Conservation (phyloP, 169 alveolate species). For the Neospora caninum region DNA sequence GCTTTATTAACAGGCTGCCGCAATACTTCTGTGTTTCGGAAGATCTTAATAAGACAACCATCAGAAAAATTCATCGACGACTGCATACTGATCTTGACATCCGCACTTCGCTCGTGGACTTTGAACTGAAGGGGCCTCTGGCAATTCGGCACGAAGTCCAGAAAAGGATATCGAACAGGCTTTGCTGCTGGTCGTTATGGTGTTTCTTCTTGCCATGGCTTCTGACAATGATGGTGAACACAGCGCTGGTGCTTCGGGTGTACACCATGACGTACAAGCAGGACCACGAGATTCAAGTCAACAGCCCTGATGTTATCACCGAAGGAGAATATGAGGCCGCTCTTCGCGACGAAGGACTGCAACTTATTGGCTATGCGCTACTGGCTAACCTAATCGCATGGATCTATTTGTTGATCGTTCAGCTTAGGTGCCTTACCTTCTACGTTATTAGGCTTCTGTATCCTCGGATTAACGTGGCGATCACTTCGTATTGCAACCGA, state of each 20-base stretch:
- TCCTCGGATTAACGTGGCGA: conserved; percentile 6
- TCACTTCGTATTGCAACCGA: conserved; percentile 22
- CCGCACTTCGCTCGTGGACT: conserved; percentile 24
- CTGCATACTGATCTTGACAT: conserved; percentile 21
- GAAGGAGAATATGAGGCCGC: neutral
- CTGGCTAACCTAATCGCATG: neutral
- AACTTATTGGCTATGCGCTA: neutral
- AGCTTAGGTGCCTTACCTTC: neutral
- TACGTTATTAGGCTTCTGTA: neutral
- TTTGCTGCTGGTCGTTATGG: neutral
- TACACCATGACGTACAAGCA: neutral
- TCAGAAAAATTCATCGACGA: conserved; percentile 10
- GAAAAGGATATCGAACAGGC: neutral
- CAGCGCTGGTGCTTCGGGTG: neutral
- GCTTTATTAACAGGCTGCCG: conserved; percentile 33
- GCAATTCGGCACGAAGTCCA: neutral
- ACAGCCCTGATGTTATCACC: neutral
- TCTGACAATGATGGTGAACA: neutral
- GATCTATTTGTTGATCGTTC: neutral
- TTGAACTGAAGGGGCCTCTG: conserved; percentile 11
- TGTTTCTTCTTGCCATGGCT: conserved; percentile 48
- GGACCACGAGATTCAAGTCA: neutral
- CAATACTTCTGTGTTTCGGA: neutral
- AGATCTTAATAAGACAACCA: neutral
- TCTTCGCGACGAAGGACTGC: conserved; percentile 29